Conservation (phyloP, 1,284 basidiomycete species). For the Sphagnurus paluster region DNA sequence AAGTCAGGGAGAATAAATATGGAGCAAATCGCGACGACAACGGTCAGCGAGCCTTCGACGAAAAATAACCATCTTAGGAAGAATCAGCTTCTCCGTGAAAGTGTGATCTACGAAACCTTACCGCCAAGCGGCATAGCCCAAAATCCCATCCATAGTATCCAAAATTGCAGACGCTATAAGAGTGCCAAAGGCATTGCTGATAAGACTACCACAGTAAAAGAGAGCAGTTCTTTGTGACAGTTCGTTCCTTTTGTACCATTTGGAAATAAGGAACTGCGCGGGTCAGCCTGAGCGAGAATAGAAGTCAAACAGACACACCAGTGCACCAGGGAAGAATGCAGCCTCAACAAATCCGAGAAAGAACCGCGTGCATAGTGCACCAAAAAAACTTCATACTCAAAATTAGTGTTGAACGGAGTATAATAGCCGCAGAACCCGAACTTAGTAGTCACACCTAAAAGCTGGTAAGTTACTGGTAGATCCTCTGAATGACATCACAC, state of each 20-base stretch:
- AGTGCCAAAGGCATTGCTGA: conserved; percentile 77
- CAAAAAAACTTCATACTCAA: conserved; percentile 48
- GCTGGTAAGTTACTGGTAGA: conserved; percentile 1
- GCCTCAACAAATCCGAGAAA: conserved; percentile 63
- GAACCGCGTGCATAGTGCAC: conserved; percentile 68
- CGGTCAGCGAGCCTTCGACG: conserved; percentile 70
- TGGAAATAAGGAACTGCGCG: conserved; percentile 53
- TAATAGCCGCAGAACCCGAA: conserved; percentile 20
- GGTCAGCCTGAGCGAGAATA: neutral
- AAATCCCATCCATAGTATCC: conserved; percentile 64
- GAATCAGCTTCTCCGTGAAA: neutral
- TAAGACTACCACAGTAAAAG: conserved; percentile 67
- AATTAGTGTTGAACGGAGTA: conserved; percentile 1
- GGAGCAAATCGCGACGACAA: conserved; percentile 59
- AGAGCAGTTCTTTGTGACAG: conserved; percentile 67
- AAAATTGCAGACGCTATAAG: conserved; percentile 71
- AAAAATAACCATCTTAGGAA: conserved; percentile 68
- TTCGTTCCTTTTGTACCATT: conserved; percentile 68
- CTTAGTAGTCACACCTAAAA: conserved; percentile 40
- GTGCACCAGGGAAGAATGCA: conserved; percentile 64
- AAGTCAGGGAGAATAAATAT: conserved; percentile 81
- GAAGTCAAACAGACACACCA: conserved; percentile 22
- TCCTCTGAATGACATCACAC: neutral
- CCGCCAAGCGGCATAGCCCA: conserved; percentile 75
- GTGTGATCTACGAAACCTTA: conserved; percentile 20